These are phyloP conservation scores for Starmerella scarabaei DNA, from an alignment of 805 yeast species.

Conservation along the genomic window DNA sequence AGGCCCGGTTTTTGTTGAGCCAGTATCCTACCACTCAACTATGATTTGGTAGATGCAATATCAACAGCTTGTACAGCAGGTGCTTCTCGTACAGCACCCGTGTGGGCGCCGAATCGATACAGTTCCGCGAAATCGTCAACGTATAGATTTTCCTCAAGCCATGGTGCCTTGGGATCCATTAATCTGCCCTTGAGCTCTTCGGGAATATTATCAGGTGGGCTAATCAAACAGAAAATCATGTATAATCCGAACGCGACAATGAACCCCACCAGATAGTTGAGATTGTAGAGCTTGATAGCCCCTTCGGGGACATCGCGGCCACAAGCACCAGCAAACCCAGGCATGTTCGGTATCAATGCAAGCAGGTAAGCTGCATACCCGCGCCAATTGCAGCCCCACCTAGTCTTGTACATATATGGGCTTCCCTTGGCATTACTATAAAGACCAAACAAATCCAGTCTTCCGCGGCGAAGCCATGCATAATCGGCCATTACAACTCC, in stretches of 20 bases:
- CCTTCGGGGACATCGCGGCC: slow-evolving; percentile 68
- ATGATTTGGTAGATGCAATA: background rate
- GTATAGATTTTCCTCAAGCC: slow-evolving; percentile 20
- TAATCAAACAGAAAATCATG: slow-evolving; percentile 30
- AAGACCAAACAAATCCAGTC: slow-evolving; percentile 48
- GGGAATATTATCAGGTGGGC: slow-evolving; percentile 18
- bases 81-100: slow-evolving; percentile 2
- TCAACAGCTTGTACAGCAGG: background rate
- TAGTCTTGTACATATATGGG: slow-evolving; percentile 43
- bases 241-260: slow-evolving; percentile 44
- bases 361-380: slow-evolving; percentile 67
- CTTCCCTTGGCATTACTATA: slow-evolving; percentile 37
- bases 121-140: slow-evolving; percentile 20
- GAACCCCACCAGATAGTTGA: slow-evolving; percentile 71
- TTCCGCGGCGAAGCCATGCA: slow-evolving; percentile 60
- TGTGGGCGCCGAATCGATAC: slow-evolving; percentile 12
- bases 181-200: slow-evolving; percentile 15
- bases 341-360: slow-evolving; percentile 72
- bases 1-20: too few relatives aligned
- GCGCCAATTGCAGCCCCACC: slow-evolving; percentile 69
- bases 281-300: slow-evolving; percentile 57
- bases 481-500: slow-evolving; percentile 57
- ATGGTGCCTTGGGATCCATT: slow-evolving; percentile 16
- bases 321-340: slow-evolving; percentile 74
- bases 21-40: too few relatives aligned